These are phyloP conservation scores for Rhodotorula sphaerocarpa DNA, from an alignment of 768 basidiomycete species.

Conservation along the genomic window DNA sequence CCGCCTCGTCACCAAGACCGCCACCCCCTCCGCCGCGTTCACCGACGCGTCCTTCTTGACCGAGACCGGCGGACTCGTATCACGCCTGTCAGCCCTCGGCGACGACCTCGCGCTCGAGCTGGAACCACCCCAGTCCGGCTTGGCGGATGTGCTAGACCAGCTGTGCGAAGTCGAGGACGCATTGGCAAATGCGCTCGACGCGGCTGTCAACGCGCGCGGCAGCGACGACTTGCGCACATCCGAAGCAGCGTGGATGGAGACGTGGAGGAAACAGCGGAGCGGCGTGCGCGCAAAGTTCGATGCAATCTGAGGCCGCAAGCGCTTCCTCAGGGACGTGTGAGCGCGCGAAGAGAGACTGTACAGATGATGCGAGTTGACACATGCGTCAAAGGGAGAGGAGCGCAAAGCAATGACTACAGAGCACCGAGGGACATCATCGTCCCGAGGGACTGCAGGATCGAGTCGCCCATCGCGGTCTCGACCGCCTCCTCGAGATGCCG, in stretches of 20 bases:
- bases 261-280: constrained; percentile 19
- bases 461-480: constrained; percentile 91
- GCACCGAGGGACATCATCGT: constrained; percentile 29
- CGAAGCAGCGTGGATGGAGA: constrained; percentile 14
- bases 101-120: constrained; percentile 26
- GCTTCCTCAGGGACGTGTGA: too few species aligned
- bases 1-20: constrained; percentile 2
- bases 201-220: not conserved
- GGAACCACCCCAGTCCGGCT: constrained; percentile 15
- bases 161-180: constrained; percentile 2
- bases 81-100: constrained; percentile 1
- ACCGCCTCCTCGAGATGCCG: constrained; percentile 95
- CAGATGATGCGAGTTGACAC: too few species aligned
- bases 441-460: constrained; percentile 31
- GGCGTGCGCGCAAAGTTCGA: constrained; percentile 6
- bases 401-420: not conserved
- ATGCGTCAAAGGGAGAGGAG: too few species aligned
- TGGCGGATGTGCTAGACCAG: not conserved
- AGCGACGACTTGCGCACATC: not conserved
- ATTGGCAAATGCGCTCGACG: not conserved
- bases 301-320: not conserved
- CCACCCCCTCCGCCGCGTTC: not conserved
- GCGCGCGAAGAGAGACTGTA: too few species aligned
- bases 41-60: not conserved
- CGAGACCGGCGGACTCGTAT: not conserved